These are phyloP conservation scores for Cercospora sp. DNA, from an alignment of 2,329 filamentous ascomycete genomes.

Conservation along the genomic window DNA sequence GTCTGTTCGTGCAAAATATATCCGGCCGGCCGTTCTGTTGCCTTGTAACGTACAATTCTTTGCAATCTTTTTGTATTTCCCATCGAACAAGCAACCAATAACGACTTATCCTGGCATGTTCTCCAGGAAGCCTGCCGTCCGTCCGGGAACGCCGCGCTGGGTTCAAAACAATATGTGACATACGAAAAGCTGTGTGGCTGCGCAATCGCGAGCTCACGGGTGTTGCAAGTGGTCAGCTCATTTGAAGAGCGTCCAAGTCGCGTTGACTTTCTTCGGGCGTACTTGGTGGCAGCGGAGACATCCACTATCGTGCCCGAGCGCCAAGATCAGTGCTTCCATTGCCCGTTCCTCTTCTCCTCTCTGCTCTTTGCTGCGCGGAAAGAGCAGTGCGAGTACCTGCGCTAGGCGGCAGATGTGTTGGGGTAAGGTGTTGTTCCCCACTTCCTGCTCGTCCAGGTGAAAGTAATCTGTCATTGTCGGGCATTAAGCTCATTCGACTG, in stretches of 20 bases:
- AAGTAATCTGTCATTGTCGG: constrained; percentile 13
- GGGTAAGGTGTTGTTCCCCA: constrained; percentile 20
- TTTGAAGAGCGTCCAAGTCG: constrained; percentile 2
- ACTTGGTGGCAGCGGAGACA: constrained; percentile 8
- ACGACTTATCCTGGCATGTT: neutral
- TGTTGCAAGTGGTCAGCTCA: neutral
- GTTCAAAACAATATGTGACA: neutral
- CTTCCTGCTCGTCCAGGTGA: constrained; percentile 10
- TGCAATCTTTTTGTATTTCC: neutral
- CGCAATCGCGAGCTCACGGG: neutral
- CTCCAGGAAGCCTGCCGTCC: constrained; percentile 2
- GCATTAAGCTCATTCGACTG: constrained; percentile 24
- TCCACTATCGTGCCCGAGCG: constrained; percentile 11
- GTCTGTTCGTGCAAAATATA: neutral
- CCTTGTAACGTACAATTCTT: constrained; percentile 1
- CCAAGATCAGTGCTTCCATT: constrained; percentile 15
- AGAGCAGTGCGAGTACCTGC: constrained; percentile 21
- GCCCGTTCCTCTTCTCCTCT: constrained; percentile 14
- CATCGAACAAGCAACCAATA: neutral
- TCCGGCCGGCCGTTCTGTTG: constrained; percentile 9
- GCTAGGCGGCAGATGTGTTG: constrained; percentile 25
- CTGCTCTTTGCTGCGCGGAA: constrained; percentile 14
- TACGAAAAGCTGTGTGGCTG: neutral
- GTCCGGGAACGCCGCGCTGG: neutral
- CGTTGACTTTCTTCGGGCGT: constrained; percentile 9